Evolutionary conservation across 2,329 filamentous ascomycete genomes (phyloP).

Genomic region (Fusarium sp.): DNA sequence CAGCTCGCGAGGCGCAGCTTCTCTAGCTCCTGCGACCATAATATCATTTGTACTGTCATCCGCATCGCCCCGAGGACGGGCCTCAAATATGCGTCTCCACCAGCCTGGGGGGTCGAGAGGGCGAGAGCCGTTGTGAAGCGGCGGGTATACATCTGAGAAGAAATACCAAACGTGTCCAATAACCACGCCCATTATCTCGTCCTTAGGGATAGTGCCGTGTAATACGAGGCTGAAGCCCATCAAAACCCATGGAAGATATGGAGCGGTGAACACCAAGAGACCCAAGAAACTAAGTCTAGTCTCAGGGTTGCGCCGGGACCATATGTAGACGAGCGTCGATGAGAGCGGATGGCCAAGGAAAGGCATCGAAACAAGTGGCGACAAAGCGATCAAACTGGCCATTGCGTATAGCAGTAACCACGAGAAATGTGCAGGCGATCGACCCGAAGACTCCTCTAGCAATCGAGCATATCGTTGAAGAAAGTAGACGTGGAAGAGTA

Average conservation of each 20-base stretch:
- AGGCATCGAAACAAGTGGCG: constrained; percentile 89
- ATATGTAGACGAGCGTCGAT: constrained; percentile 96
- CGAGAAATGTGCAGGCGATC: constrained; percentile 91
- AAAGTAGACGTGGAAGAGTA: constrained; percentile 98
- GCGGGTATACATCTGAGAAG: constrained; percentile 96
- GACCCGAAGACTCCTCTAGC: constrained; percentile 92
- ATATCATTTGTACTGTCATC: constrained; percentile 72
- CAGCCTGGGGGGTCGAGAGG: constrained; percentile 90
- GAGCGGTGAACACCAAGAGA: constrained; percentile 89
- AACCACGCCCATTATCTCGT: constrained; percentile 94
- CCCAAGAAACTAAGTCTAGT: constrained; percentile 91
- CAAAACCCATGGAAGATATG: constrained; percentile 95
- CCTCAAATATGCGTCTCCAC: constrained; percentile 89
- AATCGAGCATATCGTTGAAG: constrained; percentile 95
- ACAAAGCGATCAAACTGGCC: constrained; percentile 81
- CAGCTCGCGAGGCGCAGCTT: constrained; percentile 46
- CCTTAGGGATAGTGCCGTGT: constrained; percentile 90
- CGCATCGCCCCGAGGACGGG: constrained; percentile 62
- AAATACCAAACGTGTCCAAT: constrained; percentile 99
- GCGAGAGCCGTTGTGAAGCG: constrained; percentile 84
- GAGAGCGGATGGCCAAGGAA: constrained; percentile 95
- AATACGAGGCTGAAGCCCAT: constrained; percentile 94
- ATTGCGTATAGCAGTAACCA: constrained; percentile 93
- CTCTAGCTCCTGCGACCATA: constrained; percentile 66
- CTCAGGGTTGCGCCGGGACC: constrained; percentile 94